Conservation (phyloP, 1,139 yeast species). For the Pichia sp. region DNA sequence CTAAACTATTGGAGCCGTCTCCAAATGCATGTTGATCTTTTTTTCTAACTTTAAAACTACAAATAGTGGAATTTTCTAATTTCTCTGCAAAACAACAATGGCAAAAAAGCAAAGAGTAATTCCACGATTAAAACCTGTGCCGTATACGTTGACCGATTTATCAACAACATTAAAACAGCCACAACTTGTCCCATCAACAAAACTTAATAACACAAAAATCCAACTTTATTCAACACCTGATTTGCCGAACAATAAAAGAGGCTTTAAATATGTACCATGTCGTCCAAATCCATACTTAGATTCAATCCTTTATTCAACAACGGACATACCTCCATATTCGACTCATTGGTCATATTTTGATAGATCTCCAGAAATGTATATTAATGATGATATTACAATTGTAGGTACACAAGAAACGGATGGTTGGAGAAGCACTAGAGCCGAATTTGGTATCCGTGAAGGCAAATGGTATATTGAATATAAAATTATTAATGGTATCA, state of each 20-base stretch:
- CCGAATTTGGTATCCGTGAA: slow-evolving; percentile 70
- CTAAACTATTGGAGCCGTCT: no score
- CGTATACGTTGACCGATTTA: slow-evolving; percentile 27
- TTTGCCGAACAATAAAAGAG: slow-evolving; percentile 71
- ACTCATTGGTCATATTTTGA: slow-evolving; percentile 70
- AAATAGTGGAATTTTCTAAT: no score
- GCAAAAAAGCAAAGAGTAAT: slow-evolving; percentile 18
- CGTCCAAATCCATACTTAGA: slow-evolving; percentile 60
- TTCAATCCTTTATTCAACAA: slow-evolving; percentile 61
- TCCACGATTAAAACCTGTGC: slow-evolving; percentile 30
- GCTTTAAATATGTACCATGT: slow-evolving; percentile 78
- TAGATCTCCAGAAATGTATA: slow-evolving; percentile 53
- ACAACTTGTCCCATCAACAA: slow-evolving; percentile 48
- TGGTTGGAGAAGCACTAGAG: slow-evolving; percentile 81
- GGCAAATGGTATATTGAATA: slow-evolving; percentile 82
- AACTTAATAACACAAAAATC: slow-evolving; percentile 61
- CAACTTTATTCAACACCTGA: slow-evolving; percentile 54
- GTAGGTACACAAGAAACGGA: slow-evolving; percentile 42
- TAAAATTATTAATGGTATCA: slow-evolving; percentile 40
- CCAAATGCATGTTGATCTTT: no score
- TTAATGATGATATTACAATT: slow-evolving; percentile 38
- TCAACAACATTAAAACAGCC: slow-evolving; percentile 21
- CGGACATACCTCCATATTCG: slow-evolving; percentile 64
- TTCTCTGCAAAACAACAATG: slow-evolving; percentile 1
- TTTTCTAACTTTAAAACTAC: no score